phyloP scores from a whole-genome alignment of 331 rosid genomes.

The Ulmus americana region DNA sequence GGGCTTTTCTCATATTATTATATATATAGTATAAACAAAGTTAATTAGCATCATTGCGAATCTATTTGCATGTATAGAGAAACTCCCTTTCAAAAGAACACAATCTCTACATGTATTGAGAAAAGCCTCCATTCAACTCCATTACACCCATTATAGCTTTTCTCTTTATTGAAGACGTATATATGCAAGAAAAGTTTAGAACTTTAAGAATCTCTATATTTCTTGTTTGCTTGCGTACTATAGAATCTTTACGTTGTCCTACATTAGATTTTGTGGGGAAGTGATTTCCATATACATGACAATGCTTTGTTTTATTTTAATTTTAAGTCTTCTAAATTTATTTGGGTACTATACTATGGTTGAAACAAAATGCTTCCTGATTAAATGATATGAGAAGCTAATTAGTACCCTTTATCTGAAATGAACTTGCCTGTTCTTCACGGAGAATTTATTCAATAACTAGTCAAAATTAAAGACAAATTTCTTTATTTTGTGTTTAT shows the following conservation, averaged over 20 bases:
- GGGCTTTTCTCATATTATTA: conserved; percentile 22
- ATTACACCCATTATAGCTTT: background rate
- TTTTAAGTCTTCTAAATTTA: too few species aligned
- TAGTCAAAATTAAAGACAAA: too few species aligned
- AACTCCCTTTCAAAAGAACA: background rate
- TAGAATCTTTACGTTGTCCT: conserved; percentile 46
- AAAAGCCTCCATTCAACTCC: conserved; percentile 5
- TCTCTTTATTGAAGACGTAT: conserved; percentile 28
- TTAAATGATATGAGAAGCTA: too few species aligned
- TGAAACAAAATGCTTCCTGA: too few species aligned
- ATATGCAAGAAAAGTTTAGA: conserved; percentile 20
- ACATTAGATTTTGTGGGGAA: conserved; percentile 40
- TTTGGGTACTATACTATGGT: too few species aligned
- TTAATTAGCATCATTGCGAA: conserved; percentile 32
- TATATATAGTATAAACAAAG: conserved; percentile 24
- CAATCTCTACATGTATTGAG: background rate
- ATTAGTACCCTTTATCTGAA: too few species aligned
- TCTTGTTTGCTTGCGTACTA: conserved; percentile 36
- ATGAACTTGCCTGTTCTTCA: too few species aligned
- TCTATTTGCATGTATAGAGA: conserved; percentile 16
- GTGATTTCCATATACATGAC: background rate
- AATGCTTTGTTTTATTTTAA: too few species aligned
- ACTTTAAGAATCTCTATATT: conserved; percentile 7
- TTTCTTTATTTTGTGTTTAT: too few species aligned
- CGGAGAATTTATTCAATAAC: too few species aligned